Conservation (phyloP, 352 stramenopile genomes). For the Globisporangium rhizosaccharum region DNA sequence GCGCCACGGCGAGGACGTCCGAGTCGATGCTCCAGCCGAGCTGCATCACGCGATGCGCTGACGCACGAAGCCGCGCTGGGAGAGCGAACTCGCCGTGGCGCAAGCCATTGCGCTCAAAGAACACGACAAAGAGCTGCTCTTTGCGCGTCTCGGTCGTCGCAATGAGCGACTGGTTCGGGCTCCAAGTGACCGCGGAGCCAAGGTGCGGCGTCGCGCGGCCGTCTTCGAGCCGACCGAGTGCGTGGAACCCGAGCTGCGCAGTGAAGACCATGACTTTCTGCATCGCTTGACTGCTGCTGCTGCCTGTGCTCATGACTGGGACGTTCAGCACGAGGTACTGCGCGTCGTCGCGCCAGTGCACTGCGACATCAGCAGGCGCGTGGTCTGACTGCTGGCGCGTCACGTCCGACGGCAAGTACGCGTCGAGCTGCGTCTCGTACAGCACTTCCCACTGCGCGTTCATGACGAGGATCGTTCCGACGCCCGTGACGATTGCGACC, state of each 20-base stretch:
- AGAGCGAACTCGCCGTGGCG: conserved; percentile 75
- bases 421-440: conserved; percentile 48
- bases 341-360: conserved; percentile 73
- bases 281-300: conserved; percentile 5
- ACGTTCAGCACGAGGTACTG: conserved; percentile 65
- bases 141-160: conserved; percentile 55
- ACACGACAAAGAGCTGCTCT: conserved; percentile 56
- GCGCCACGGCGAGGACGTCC: conserved; percentile 59
- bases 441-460: conserved; percentile 77
- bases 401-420: conserved; percentile 22
- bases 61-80: conserved; percentile 26
- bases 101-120: conserved; percentile 82
- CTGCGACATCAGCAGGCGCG: conserved; percentile 11
- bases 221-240: conserved; percentile 67
- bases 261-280: conserved; percentile 60
- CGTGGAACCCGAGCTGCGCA: conserved; percentile 49
- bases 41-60: conserved; percentile 21
- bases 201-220: conserved; percentile 44
- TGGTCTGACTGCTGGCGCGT: neutral
- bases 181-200: conserved; percentile 49
- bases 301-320: conserved; percentile 6
- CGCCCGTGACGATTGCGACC: conserved; percentile 55
- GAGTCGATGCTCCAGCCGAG: conserved; percentile 64
- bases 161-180: conserved; percentile 70
- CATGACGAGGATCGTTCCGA: conserved; percentile 62